Evolutionary conservation across 768 basidiomycete genomes (phyloP).

Genomic region (Stropharia rugosoannulata): DNA sequence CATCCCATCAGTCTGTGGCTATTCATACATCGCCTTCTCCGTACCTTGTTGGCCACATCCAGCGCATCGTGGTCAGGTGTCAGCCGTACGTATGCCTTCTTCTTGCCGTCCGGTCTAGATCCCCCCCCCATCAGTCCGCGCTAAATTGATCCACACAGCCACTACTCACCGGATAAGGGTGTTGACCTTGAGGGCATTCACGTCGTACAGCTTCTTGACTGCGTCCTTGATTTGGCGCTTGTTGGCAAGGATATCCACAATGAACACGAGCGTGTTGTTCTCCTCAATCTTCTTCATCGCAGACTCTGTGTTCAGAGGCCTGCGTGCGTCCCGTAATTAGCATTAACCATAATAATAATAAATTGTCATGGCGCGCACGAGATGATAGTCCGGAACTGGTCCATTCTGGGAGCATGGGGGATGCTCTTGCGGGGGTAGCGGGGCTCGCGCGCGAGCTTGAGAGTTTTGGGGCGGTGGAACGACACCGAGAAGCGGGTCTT

Average conservation of each 20-base stretch:
- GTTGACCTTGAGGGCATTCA: slow-evolving; percentile 95
- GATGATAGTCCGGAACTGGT: slow-evolving; percentile 93
- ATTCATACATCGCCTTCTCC: background rate
- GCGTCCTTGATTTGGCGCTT: slow-evolving; percentile 99
- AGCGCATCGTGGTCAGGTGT: slow-evolving; percentile 95
- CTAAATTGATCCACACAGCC: background rate
- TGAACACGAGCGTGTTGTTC: slow-evolving; percentile 98
- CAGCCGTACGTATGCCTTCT: slow-evolving; percentile 98
- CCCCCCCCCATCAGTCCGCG: background rate
- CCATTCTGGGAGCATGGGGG: slow-evolving; percentile 91
- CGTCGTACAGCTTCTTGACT: slow-evolving; percentile 98
- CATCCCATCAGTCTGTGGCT: slow-evolving; percentile 3
- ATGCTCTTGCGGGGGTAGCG: slow-evolving; percentile 96
- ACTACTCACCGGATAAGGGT: slow-evolving; percentile 87
- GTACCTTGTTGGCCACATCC: slow-evolving; percentile 96
- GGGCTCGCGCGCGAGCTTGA: slow-evolving; percentile 78
- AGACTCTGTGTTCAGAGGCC: slow-evolving; percentile 90
- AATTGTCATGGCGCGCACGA: slow-evolving; percentile 49
- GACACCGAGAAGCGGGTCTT: slow-evolving; percentile 85
- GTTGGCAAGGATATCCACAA: slow-evolving; percentile 93
- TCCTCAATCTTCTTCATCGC: slow-evolving; percentile 99
- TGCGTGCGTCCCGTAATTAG: slow-evolving; percentile 31
- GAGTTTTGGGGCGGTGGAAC: slow-evolving; percentile 96
- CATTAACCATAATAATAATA: too few relatives aligned
- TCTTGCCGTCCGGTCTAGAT: slow-evolving; percentile 91